phyloP scores from a whole-genome alignment of 306 rosid genomes.

The Inga leiocalycina region DNA sequence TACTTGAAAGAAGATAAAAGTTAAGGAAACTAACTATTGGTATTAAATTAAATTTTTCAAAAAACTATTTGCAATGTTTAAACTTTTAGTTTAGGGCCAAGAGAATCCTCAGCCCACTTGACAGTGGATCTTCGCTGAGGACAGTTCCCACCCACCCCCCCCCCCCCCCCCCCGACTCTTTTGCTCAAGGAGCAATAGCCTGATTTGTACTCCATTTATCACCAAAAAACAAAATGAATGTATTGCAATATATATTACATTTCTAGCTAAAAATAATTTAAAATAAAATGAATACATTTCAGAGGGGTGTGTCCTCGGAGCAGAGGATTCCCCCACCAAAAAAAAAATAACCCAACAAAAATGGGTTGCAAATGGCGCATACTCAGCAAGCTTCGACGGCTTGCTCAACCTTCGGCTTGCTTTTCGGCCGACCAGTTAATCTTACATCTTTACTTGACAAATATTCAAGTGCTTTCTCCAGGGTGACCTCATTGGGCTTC shows the following conservation, averaged over 20 bases:
- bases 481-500: constrained; percentile 59
- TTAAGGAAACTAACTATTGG: too few species aligned
- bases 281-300: background rate
- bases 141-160: background rate
- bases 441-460: constrained; percentile 55
- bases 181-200: background rate
- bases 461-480: constrained; percentile 73
- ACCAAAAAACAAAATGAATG: background rate
- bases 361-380: constrained; percentile 11
- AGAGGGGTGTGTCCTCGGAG: background rate
- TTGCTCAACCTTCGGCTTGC: constrained; percentile 51
- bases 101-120: background rate
- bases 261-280: background rate
- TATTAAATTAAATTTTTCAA: too few species aligned
- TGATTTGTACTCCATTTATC: background rate
- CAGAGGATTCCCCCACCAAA: background rate
- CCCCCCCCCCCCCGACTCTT: background rate
- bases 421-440: constrained; percentile 67
- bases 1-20: too few species aligned
- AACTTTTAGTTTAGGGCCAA: too few species aligned
- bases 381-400: constrained; percentile 45
- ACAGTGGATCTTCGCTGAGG: background rate
- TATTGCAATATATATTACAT: background rate
- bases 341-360: background rate
- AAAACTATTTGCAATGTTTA: too few species aligned